Conservation (phyloP, 2,329 filamentous ascomycete species). For the Clonostachys rosea region DNA sequence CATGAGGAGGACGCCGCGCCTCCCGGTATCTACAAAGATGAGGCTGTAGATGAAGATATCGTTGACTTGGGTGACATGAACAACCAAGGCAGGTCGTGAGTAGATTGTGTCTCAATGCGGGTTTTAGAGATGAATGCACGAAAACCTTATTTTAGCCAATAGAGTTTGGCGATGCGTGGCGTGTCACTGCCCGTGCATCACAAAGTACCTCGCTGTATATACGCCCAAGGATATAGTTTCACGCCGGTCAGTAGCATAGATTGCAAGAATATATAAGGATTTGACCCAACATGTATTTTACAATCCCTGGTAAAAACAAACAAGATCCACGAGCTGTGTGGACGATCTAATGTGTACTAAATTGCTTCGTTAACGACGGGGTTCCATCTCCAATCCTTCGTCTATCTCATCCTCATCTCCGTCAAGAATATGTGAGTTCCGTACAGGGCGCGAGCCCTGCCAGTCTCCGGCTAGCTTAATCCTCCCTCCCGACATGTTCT, state of each 20-base stretch:
- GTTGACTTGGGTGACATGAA: constrained; percentile 22
- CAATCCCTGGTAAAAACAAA: too few relatives aligned
- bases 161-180: too few relatives aligned
- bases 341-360: constrained; percentile 2
- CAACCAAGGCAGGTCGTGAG: neutral
- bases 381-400: constrained; percentile 38
- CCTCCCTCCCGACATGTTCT: constrained; percentile 48
- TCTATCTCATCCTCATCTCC: constrained; percentile 34
- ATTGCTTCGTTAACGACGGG: constrained; percentile 9
- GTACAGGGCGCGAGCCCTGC: constrained; percentile 5
- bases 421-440: constrained; percentile 22
- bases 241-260: too few relatives aligned
- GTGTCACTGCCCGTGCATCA: too few relatives aligned
- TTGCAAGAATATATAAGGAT: too few relatives aligned
- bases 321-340: too few relatives aligned
- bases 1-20: constrained; percentile 22
- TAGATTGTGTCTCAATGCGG: neutral
- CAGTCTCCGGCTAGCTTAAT: constrained; percentile 41
- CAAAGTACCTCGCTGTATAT: too few relatives aligned
- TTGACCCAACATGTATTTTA: too few relatives aligned
- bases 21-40: constrained; percentile 9
- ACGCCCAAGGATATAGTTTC: too few relatives aligned
- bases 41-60: constrained; percentile 24
- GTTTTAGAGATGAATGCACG: too few relatives aligned
- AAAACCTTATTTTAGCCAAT: too few relatives aligned